A percentile compares a stretch with the other conserved stretches of the same genome.
Evolutionary conservation across 2,329 filamentous ascomycete genomes (phyloP).

Genomic region (Trichoderma sp.): DNA sequence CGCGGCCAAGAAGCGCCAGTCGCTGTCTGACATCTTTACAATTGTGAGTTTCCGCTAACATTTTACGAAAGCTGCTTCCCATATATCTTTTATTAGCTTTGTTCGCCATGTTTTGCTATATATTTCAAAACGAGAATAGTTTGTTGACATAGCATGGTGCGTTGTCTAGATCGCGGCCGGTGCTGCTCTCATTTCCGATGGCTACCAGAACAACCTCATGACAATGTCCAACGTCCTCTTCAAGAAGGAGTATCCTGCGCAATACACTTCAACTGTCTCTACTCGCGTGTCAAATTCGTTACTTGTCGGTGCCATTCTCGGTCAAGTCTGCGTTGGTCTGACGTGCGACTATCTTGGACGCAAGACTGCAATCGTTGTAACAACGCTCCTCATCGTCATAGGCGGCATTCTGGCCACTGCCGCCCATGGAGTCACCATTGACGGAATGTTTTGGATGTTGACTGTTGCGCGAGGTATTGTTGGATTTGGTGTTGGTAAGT

Average conservation of each 20-base stretch:
- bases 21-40: constrained; percentile 28
- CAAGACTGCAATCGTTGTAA: constrained; percentile 46
- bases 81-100: neutral
- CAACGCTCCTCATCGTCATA: constrained; percentile 46
- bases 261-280: constrained; percentile 38
- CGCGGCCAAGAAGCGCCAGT: constrained; percentile 21
- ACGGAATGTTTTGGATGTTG: constrained; percentile 54
- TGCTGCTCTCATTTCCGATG: constrained; percentile 36
- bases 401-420: constrained; percentile 47
- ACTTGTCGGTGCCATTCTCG: constrained; percentile 42
- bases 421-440: constrained; percentile 42
- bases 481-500: constrained; percentile 42
- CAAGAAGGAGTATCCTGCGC: constrained; percentile 32
- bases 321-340: constrained; percentile 40
- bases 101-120: neutral
- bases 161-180: constrained; percentile 29
- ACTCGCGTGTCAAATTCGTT: constrained; percentile 42
- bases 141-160: neutral
- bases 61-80: neutral
- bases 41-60: constrained; percentile 22
- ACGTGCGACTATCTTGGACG: constrained; percentile 49
- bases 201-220: constrained; percentile 40
- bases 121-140: neutral
- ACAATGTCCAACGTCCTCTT: constrained; percentile 34
- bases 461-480: constrained; percentile 47